Percentiles rank a stretch among this genome's conserved stretches.
Conservation (phyloP, 805 yeast genomes). For the Wickerhamiella slavikovae region DNA sequence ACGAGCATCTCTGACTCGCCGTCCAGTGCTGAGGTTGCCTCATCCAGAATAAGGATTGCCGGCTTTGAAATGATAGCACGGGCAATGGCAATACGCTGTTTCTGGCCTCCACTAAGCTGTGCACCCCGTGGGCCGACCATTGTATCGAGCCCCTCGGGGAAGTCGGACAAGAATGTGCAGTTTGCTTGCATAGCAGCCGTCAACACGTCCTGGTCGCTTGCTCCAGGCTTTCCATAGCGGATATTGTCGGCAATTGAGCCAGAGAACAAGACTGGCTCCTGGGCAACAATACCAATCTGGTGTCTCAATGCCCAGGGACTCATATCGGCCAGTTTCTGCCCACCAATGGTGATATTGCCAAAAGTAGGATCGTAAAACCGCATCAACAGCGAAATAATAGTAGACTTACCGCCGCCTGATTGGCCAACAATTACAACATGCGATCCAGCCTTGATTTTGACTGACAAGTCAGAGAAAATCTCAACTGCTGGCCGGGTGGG, state of each 20-base stretch:
- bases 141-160: conserved; percentile 71
- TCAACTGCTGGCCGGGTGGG: conserved; percentile 63
- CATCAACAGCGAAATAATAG: conserved; percentile 57
- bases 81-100: conserved; percentile 81
- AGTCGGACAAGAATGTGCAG: conserved; percentile 48
- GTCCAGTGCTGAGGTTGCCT: conserved; percentile 88
- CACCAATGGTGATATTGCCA: conserved; percentile 49
- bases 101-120: conserved; percentile 87
- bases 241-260: conserved; percentile 75
- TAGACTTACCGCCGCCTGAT: conserved; percentile 92
- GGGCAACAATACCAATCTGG: conserved; percentile 76
- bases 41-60: conserved; percentile 65
- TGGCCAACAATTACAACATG: conserved; percentile 92
- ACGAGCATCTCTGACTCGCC: conserved; percentile 74
- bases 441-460: conserved; percentile 55
- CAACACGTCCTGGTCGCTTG: conserved; percentile 40
- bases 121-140: conserved; percentile 72
- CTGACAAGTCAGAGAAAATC: conserved; percentile 40
- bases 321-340: conserved; percentile 36
- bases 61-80: conserved; percentile 69
- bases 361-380: conserved; percentile 62
- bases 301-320: conserved; percentile 56
- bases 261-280: conserved; percentile 75
- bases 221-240: conserved; percentile 43
- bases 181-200: conserved; percentile 51